Base-by-base conservation (phyloP, 2,329 filamentous ascomycete genomes). In the Calonectria naviculata region DNA sequence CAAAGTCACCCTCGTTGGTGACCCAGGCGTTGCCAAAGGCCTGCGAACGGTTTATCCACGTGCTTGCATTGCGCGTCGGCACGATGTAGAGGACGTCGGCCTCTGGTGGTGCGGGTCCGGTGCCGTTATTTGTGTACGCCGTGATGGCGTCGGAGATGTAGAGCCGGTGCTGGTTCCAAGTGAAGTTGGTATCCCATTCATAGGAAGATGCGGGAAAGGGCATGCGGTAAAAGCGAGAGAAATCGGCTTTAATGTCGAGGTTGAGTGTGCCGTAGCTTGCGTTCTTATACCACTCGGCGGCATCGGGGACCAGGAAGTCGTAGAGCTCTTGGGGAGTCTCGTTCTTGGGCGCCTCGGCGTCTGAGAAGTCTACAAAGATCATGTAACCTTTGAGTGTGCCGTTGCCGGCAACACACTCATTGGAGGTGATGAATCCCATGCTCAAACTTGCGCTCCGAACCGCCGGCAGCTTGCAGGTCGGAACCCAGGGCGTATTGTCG, bases 331-430 rank as follows among this genome's bases (percentile, higher is more conserved):
- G 36, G 0, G 79, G 78, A 0, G 78, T 72, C 26, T 78, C 76
- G 2, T 61, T 73, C 38, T 77, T 62, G 0, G 72, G 19, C n/a
- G 19, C 72, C 8, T 77, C 75, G 4, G 65, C 46, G 12, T 83
- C 81, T 1, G 73, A 61, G 54, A 83, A 84, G 73, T 84, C 82
- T 60, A 84, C 76, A 69, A 84, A 84, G 36, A 84, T 74, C 81
- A 84, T 83, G 65, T 76, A 79, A 15, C 76, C 81, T 7, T 65
- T 73, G 2, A 83, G 71, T 0, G 76, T 77, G 15, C 82, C 82
- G 1, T 73, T 78, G 64, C 79, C 80, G 1, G 81, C 76, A 3
- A 81, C 80, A 65, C 81, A 84, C 61, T 81, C 74, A 10, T 71
- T 31, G 12, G 75, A 62, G 63, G 74, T 76, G 8, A 75, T 77